These are phyloP conservation scores for Linnemannia hyalina DNA, from an alignment of 192 early-diverging fungal genomes.

Conservation along the genomic window DNA sequence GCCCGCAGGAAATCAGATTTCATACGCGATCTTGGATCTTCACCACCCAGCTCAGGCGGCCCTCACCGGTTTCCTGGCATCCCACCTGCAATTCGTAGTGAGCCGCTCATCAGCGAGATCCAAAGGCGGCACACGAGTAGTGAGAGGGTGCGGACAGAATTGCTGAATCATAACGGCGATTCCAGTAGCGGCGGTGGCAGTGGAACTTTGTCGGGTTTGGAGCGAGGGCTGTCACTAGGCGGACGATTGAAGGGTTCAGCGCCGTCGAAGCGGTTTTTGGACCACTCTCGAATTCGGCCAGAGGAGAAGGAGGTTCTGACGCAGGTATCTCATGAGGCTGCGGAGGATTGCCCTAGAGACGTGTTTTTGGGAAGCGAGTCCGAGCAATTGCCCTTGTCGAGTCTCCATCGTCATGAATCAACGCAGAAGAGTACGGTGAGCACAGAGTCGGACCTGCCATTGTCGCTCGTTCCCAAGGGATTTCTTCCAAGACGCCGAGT, in stretches of 20 bases:
- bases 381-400: background rate
- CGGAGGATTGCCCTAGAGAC: background rate
- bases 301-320: slow-evolving; percentile 21
- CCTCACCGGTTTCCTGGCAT: background rate
- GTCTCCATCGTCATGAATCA: too few relatives aligned
- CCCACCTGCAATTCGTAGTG: background rate
- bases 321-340: background rate
- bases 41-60: background rate
- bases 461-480: background rate
- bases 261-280: slow-evolving; percentile 9
- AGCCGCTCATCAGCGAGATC: background rate
- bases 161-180: background rate
- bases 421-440: background rate
- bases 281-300: background rate
- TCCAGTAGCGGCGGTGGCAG: background rate
- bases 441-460: background rate
- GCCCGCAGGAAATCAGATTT: slow-evolving; percentile 20
- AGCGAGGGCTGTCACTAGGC: slow-evolving; percentile 14
- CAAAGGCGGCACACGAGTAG: background rate
- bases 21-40: slow-evolving; percentile 40
- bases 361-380: background rate
- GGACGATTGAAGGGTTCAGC: slow-evolving; percentile 7
- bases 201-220: background rate
- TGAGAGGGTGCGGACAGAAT: background rate
- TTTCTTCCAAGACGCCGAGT: background rate